Evolutionary conservation across 495 filamentous ascomycete genomes (phyloP).

Genomic region (Clavariopsis aquatica): DNA sequence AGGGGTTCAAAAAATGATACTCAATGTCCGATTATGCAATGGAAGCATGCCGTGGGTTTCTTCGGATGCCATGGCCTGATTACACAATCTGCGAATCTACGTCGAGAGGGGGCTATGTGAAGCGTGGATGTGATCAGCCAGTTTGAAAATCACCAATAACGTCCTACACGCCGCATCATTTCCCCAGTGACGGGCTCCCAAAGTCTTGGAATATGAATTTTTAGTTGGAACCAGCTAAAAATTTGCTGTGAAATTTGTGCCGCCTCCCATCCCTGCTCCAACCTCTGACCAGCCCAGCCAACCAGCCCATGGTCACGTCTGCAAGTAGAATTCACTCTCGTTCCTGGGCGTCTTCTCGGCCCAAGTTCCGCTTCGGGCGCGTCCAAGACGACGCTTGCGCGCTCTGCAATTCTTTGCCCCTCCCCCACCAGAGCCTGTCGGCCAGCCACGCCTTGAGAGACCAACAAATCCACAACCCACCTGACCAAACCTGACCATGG

Average conservation of each 20-base stretch:
- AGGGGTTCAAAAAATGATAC: slow-evolving; percentile 33
- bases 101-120: not conserved
- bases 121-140: not conserved
- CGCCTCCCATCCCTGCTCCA: too few relatives aligned
- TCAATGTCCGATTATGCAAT: slow-evolving; percentile 28
- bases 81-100: not conserved
- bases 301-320: not conserved
- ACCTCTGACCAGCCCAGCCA: not conserved
- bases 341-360: not conserved
- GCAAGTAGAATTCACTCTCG: not conserved
- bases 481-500: not conserved
- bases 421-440: not conserved
- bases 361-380: not conserved
- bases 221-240: too few relatives aligned
- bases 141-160: not conserved
- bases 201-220: too few relatives aligned
- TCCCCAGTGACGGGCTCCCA: too few relatives aligned
- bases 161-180: too few relatives aligned
- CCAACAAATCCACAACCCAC: not conserved
- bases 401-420: not conserved
- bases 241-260: too few relatives aligned
- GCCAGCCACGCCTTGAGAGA: too few relatives aligned
- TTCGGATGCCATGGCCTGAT: not conserved
- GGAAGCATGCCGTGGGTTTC: slow-evolving; percentile 18
- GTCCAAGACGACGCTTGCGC: not conserved